A percentile compares a stretch with the other conserved stretches of the same genome.
phyloP scores from a whole-genome alignment of 139 green algal species.

The Chlamydomonas applanata region DNA sequence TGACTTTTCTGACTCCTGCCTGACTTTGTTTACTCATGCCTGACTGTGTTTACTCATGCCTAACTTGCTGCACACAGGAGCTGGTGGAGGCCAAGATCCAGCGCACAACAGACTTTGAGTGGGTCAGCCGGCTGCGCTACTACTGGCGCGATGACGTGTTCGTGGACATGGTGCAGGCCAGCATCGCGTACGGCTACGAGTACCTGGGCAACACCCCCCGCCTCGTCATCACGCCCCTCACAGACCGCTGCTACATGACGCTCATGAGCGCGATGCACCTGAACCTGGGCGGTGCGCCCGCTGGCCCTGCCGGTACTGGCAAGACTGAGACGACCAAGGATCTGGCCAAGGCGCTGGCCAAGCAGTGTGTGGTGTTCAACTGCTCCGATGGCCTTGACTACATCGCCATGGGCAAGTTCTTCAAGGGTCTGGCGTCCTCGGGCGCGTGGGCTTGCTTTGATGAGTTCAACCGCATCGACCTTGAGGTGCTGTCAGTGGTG shows the following conservation, averaged over 20 bases:
- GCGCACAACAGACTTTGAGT: constrained; percentile 71
- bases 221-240: constrained; percentile 67
- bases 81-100: constrained; percentile 18
- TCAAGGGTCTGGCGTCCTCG: constrained; percentile 74
- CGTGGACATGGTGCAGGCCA: constrained; percentile 69
- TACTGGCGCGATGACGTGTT: constrained; percentile 79
- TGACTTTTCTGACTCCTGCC: too few species aligned
- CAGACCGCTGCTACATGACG: constrained; percentile 66
- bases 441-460: constrained; percentile 85
- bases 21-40: too few species aligned
- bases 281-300: constrained; percentile 60
- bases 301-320: constrained; percentile 48
- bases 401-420: constrained; percentile 80
- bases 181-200: constrained; percentile 50
- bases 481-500: constrained; percentile 69
- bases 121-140: constrained; percentile 76
- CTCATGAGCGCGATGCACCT: constrained; percentile 68
- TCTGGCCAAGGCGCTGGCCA: constrained; percentile 75
- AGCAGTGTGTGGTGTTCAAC: constrained; percentile 85
- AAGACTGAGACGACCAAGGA: constrained; percentile 89
- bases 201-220: constrained; percentile 61
- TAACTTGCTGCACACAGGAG: constrained; percentile 1
- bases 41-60: too few species aligned
- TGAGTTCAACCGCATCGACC: constrained; percentile 88
- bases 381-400: constrained; percentile 78